phyloP scores from a whole-genome alignment of 2,329 filamentous ascomycete species.

The Pseudopyricularia cyperi region DNA sequence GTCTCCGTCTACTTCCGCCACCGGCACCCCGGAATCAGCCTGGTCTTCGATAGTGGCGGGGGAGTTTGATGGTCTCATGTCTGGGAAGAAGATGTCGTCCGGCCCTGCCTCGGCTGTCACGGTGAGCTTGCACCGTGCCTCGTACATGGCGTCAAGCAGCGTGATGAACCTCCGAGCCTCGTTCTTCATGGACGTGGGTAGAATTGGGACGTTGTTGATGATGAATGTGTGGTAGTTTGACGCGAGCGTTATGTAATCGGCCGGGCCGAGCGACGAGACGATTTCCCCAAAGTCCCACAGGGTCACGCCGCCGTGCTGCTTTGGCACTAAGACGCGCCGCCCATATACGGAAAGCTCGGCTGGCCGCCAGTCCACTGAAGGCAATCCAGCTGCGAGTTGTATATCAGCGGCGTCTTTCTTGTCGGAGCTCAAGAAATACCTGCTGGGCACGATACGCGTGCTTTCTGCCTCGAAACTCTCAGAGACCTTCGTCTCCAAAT shows the following conservation, averaged over 20 bases:
- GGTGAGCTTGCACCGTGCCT: conserved; percentile 65
- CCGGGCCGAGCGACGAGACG: conserved; percentile 58
- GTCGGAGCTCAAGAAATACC: not conserved
- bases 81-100: conserved; percentile 68
- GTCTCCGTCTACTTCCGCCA: conserved; percentile 16
- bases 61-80: conserved; percentile 15
- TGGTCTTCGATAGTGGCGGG: not conserved
- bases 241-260: conserved; percentile 72
- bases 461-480: not conserved
- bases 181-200: conserved; percentile 60
- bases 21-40: not conserved
- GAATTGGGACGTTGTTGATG: conserved; percentile 54
- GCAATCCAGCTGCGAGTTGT: not conserved
- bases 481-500: not conserved
- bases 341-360: conserved; percentile 45
- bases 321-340: conserved; percentile 45
- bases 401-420: not conserved
- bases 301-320: conserved; percentile 41
- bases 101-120: conserved; percentile 55
- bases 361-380: conserved; percentile 22
- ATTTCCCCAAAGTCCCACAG: conserved; percentile 58
- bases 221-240: conserved; percentile 71
- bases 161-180: conserved; percentile 73
- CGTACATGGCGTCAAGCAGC: conserved; percentile 67
- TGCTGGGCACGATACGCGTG: not conserved